Percentiles rank a stretch among this genome's conserved stretches.
Conservation (phyloP, 306 rosid species). For the Rosa multiflora region DNA sequence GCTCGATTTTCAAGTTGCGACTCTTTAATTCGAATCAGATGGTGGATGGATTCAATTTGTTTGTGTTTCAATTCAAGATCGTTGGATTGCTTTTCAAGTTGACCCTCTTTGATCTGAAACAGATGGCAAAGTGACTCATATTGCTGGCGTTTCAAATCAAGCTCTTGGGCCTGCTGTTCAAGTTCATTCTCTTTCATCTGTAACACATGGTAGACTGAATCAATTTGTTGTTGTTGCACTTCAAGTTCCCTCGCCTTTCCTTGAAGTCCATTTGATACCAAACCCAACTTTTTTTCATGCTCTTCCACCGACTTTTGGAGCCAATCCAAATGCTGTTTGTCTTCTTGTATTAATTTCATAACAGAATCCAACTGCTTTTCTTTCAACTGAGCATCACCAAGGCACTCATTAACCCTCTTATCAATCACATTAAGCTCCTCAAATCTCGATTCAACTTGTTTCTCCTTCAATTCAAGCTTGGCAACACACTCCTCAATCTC, state of each 20-base stretch:
- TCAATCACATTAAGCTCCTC: constrained; percentile 15
- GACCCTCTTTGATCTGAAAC: background rate
- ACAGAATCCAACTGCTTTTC: constrained; percentile 11
- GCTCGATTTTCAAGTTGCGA: constrained; percentile 16
- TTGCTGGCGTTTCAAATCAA: background rate
- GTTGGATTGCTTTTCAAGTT: constrained; percentile 18
- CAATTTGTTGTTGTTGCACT: background rate
- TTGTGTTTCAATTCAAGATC: background rate
- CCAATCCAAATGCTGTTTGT: constrained; percentile 12
- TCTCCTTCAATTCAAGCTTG: constrained; percentile 5
- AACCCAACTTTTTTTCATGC: background rate
- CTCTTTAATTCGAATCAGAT: background rate
- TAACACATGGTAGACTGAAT: background rate
- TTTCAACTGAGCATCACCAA: constrained; percentile 5
- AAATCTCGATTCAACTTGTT: background rate
- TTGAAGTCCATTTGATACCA: constrained; percentile 20
- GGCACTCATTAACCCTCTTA: constrained; percentile 10
- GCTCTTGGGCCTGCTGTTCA: constrained; percentile 15
- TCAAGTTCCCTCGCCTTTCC: constrained; percentile 23
- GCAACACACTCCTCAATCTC: background rate
- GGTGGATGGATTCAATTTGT: background rate
- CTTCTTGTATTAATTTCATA: constrained; percentile 12
- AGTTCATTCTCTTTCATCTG: constrained; percentile 7
- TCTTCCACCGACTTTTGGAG: constrained; percentile 9
- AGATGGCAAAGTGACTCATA: background rate